Percentiles rank a stretch among this genome's conserved stretches.
Conservation (phyloP, 371 early-diverging fungal species). For the Mortierella polycephala region DNA sequence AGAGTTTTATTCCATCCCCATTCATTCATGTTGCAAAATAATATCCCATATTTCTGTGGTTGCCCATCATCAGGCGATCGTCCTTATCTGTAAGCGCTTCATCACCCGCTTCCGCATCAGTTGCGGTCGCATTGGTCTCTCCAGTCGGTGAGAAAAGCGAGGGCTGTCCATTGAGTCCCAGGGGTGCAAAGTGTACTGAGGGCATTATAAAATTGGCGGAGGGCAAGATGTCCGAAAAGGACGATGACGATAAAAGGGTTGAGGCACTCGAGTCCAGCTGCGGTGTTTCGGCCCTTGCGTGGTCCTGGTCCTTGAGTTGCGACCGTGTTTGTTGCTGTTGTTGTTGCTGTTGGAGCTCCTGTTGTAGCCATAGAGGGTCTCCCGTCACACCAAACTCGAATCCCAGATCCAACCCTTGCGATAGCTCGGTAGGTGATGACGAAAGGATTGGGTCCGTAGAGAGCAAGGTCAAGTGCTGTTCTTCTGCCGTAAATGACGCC, state of each 20-base stretch:
- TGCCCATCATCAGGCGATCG: background rate
- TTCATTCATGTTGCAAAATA: conserved; percentile 1
- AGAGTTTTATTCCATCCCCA: too few relatives aligned
- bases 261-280: conserved; percentile 29
- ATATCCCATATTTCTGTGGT: background rate
- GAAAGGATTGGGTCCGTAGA: conserved; percentile 39
- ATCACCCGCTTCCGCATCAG: background rate
- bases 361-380: conserved; percentile 29
- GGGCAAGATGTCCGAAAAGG: conserved; percentile 22
- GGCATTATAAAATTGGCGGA: conserved; percentile 1
- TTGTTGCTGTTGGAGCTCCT: conserved; percentile 21
- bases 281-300: conserved; percentile 29
- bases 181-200: conserved; percentile 32
- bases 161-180: conserved; percentile 30
- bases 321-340: background rate
- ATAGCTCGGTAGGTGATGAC: conserved; percentile 37
- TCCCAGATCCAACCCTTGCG: conserved; percentile 27
- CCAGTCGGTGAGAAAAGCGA: too few relatives aligned
- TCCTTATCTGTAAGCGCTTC: background rate
- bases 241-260: conserved; percentile 22
- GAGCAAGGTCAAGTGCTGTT: conserved; percentile 23
- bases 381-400: conserved; percentile 24
- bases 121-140: background rate
- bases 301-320: background rate
- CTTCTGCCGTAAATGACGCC: background rate